These are phyloP conservation scores for Tricholoma hemisulphureum DNA, from an alignment of 768 basidiomycete species.

Conservation along the genomic window DNA sequence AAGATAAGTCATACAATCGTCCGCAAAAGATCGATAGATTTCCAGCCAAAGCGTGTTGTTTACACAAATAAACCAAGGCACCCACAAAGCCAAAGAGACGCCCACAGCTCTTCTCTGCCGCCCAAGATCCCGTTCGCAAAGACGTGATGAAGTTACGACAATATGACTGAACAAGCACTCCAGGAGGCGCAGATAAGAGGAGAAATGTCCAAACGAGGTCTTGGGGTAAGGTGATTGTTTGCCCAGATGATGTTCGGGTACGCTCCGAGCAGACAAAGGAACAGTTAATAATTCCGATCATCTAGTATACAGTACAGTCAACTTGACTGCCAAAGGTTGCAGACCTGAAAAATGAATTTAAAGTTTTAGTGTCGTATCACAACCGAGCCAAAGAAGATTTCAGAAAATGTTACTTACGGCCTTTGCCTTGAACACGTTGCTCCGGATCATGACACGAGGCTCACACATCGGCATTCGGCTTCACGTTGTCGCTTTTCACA, in stretches of 20 bases:
- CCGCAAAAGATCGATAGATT: conserved; percentile 20
- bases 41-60: conserved; percentile 31
- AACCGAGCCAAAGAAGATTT: neutral
- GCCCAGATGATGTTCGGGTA: conserved; percentile 4
- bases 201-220: neutral
- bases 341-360: neutral
- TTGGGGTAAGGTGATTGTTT: conserved; percentile 2
- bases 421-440: neutral
- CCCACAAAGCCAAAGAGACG: conserved; percentile 39
- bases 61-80: conserved; percentile 35
- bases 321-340: neutral
- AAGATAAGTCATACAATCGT: conserved; percentile 18
- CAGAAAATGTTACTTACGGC: neutral
- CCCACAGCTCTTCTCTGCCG: conserved; percentile 26
- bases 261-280: conserved; percentile 20
- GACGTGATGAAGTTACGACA: neutral
- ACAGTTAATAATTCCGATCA: conserved; percentile 9
- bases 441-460: neutral
- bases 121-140: neutral
- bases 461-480: neutral
- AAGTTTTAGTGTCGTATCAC: neutral
- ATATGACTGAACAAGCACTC: neutral
- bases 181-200: neutral
- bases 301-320: too few relatives aligned
- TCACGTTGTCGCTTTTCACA: conserved; percentile 5